A percentile compares a stretch with the other conserved stretches of the same genome.
These are phyloP conservation scores for Termitomyces sp. DNA, from an alignment of 768 basidiomycete species.

Conservation along the genomic window DNA sequence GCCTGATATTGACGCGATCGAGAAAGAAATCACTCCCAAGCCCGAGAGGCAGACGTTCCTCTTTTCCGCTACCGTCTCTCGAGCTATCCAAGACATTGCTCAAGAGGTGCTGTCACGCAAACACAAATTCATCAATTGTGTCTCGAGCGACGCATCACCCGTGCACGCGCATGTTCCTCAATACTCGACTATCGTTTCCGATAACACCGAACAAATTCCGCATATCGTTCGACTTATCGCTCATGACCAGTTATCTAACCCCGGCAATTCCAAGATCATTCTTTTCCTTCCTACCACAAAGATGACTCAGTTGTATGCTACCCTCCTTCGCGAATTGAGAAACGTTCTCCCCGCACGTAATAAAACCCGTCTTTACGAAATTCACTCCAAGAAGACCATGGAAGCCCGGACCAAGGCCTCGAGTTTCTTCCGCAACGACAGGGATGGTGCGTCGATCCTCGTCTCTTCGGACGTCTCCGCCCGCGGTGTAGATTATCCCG, in stretches of 20 bases:
- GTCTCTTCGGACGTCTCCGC: constrained; percentile 88
- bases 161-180: constrained; percentile 77
- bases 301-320: constrained; percentile 70
- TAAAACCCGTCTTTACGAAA: constrained; percentile 62
- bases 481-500: constrained; percentile 85
- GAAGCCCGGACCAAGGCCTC: constrained; percentile 50
- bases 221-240: constrained; percentile 76
- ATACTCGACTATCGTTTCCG: constrained; percentile 69
- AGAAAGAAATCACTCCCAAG: constrained; percentile 48
- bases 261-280: constrained; percentile 65
- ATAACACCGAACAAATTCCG: constrained; percentile 63
- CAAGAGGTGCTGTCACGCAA: constrained; percentile 48
- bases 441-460: constrained; percentile 50
- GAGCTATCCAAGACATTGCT: constrained; percentile 66
- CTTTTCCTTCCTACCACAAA: constrained; percentile 85
- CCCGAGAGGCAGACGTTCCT: constrained; percentile 84
- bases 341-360: constrained; percentile 43
- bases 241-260: constrained; percentile 78
- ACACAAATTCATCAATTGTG: constrained; percentile 71
- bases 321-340: constrained; percentile 48
- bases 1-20: constrained; percentile 74
- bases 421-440: constrained; percentile 53
- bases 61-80: constrained; percentile 84
- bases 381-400: constrained; percentile 74
- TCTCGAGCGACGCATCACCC: constrained; percentile 51